Percentiles rank a stretch among this genome's conserved stretches.
These are phyloP conservation scores for Larix kaempferi DNA, from an alignment of 75 land plant species.

Conservation along the genomic window DNA sequence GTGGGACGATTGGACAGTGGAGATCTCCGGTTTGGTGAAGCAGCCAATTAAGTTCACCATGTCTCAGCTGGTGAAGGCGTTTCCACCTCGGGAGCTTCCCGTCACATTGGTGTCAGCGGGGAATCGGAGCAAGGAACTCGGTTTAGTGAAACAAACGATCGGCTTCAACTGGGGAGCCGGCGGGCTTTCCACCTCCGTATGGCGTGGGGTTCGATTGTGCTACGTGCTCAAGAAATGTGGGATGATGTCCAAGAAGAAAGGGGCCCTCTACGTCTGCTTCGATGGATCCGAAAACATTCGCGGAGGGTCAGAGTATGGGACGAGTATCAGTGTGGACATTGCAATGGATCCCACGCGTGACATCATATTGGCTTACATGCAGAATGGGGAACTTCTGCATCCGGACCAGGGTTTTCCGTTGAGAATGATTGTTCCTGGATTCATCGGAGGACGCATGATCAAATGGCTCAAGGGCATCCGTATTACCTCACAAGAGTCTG, in stretches of 20 bases:
- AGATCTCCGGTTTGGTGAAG: constrained; percentile 68
- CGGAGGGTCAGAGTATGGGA: constrained; percentile 80
- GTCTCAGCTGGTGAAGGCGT: constrained; percentile 60
- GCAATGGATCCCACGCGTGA: constrained; percentile 83
- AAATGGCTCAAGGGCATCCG: constrained; percentile 79
- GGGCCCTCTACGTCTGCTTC: constrained; percentile 74
- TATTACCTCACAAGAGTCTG: constrained; percentile 58
- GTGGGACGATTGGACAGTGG: constrained; percentile 73
- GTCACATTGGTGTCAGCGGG: constrained; percentile 96
- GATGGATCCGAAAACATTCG: constrained; percentile 91
- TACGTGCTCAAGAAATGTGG: constrained; percentile 77
- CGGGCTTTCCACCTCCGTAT: constrained; percentile 82
- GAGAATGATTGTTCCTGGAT: constrained; percentile 87
- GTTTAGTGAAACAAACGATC: constrained; percentile 77
- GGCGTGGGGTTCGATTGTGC: constrained; percentile 74
- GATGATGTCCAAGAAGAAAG: constrained; percentile 25
- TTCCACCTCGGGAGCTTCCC: constrained; percentile 68
- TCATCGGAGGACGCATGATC: constrained; percentile 95
- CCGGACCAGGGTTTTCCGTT: constrained; percentile 96
- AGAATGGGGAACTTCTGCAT: constrained; percentile 63
- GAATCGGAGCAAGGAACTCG: constrained; percentile 90
- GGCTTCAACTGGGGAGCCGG: constrained; percentile 99
- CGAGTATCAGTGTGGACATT: constrained; percentile 49
- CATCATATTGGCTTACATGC: constrained; percentile 81
- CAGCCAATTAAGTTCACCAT: constrained; percentile 59